A percentile compares a stretch with the other conserved stretches of the same genome.
Evolutionary conservation across 129 eudicot species (phyloP).

Genomic region (Sambucus nigra): DNA sequence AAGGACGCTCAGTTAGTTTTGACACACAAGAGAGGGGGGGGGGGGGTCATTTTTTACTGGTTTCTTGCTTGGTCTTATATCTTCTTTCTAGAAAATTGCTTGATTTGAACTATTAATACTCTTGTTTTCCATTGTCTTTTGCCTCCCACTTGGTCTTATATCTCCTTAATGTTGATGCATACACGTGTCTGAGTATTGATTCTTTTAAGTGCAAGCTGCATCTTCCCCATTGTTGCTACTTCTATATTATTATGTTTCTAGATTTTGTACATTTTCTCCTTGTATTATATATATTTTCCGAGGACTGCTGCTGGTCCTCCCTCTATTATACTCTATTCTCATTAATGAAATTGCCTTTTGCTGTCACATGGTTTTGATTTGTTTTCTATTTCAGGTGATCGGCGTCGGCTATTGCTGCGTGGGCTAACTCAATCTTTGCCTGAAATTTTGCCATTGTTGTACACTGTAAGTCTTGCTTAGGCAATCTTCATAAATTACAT

Average conservation of each 20-base stretch:
- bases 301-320: too few relatives aligned
- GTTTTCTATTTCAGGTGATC: conserved; percentile 51
- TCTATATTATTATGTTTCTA: too few relatives aligned
- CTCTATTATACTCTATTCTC: too few relatives aligned
- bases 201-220: too few relatives aligned
- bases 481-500: conserved; percentile 2
- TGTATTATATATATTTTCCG: too few relatives aligned
- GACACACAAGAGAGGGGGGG: background rate
- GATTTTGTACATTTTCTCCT: too few relatives aligned
- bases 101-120: background rate
- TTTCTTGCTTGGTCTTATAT: background rate
- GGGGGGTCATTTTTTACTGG: background rate
- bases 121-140: background rate
- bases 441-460: conserved; percentile 74
- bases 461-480: conserved; percentile 51
- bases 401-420: conserved; percentile 83
- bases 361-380: background rate
- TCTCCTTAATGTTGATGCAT: too few relatives aligned
- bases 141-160: too few relatives aligned
- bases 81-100: background rate
- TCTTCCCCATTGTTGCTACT: too few relatives aligned
- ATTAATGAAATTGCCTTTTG: too few relatives aligned
- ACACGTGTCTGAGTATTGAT: too few relatives aligned
- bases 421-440: conserved; percentile 83
- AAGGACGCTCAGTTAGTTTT: too few relatives aligned